phyloP scores from a whole-genome alignment of 805 yeast species.

The Saturnispora gosingensis region DNA sequence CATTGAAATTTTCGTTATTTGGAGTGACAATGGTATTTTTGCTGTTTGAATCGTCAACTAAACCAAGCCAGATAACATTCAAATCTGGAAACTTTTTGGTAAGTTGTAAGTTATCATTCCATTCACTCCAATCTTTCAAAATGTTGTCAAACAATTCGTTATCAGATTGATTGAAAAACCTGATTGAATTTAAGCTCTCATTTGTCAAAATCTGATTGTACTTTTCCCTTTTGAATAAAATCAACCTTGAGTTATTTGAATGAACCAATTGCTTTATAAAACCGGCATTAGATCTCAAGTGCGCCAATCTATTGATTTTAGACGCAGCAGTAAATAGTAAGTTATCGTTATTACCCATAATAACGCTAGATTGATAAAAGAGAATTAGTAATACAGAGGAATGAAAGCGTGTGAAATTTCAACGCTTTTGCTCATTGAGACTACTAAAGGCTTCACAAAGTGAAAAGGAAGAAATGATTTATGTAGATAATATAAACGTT shows the following conservation, averaged over 20 bases:
- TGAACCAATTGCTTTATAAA: constrained; percentile 30
- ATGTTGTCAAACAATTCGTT: background rate
- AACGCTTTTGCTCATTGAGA: background rate
- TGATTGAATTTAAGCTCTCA: background rate
- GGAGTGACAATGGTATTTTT: constrained; percentile 1
- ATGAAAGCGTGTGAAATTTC: background rate
- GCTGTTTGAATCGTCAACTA: background rate
- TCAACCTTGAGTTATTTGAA: constrained; percentile 32
- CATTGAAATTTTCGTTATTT: constrained; percentile 37
- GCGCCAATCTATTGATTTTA: constrained; percentile 55
- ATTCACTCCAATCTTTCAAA: background rate
- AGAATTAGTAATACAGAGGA: background rate
- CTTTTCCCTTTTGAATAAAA: constrained; percentile 28
- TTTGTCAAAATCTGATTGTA: constrained; percentile 4
- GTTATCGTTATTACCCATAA: background rate
- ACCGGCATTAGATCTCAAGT: constrained; percentile 45
- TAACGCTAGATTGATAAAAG: background rate
- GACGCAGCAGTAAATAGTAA: constrained; percentile 11
- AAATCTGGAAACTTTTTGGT: background rate
- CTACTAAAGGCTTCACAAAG: background rate
- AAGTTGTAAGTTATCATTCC: background rate
- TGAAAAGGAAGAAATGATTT: background rate
- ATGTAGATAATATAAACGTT: background rate
- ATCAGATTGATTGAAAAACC: background rate
- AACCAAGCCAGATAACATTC: constrained; percentile 5